These are phyloP conservation scores for Candida koratica DNA, from an alignment of 805 yeast genomes.

Conservation along the genomic window DNA sequence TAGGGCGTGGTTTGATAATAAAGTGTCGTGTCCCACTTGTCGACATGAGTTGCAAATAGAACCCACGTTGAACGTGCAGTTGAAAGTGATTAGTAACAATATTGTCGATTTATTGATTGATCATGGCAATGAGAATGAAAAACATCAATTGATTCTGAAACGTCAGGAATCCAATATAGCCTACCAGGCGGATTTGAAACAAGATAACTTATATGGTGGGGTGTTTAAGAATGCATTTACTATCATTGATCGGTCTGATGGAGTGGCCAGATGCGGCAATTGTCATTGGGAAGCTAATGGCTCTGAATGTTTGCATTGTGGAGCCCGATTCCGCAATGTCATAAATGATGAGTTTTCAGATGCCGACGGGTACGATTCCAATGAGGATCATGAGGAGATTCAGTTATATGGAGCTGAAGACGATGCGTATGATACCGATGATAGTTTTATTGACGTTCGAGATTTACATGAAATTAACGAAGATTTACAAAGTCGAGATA, in stretches of 20 bases:
- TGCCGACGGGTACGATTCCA: slow-evolving; percentile 30
- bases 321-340: slow-evolving; percentile 43
- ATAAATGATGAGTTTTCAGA: slow-evolving; percentile 31
- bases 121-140: slow-evolving; percentile 23
- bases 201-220: slow-evolving; percentile 43
- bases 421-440: slow-evolving; percentile 26
- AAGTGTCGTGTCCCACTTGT: slow-evolving; percentile 67
- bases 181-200: slow-evolving; percentile 38
- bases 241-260: slow-evolving; percentile 59
- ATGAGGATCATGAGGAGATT: slow-evolving; percentile 30
- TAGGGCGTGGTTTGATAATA: slow-evolving; percentile 56
- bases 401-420: slow-evolving; percentile 15
- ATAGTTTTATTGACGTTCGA: slow-evolving; percentile 31
- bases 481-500: slow-evolving; percentile 15
- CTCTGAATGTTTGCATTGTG: slow-evolving; percentile 64
- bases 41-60: slow-evolving; percentile 43
- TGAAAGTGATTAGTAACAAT: slow-evolving; percentile 44
- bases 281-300: slow-evolving; percentile 83
- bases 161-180: slow-evolving; percentile 18
- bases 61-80: slow-evolving; percentile 52
- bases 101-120: slow-evolving; percentile 39
- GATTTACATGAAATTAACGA: slow-evolving; percentile 20
- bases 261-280: slow-evolving; percentile 67
- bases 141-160: slow-evolving; percentile 20
- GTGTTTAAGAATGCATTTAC: slow-evolving; percentile 51